Evolutionary conservation across 2,329 filamentous ascomycete genomes (phyloP).

Genomic region (Chrysoporthe cubensis): DNA sequence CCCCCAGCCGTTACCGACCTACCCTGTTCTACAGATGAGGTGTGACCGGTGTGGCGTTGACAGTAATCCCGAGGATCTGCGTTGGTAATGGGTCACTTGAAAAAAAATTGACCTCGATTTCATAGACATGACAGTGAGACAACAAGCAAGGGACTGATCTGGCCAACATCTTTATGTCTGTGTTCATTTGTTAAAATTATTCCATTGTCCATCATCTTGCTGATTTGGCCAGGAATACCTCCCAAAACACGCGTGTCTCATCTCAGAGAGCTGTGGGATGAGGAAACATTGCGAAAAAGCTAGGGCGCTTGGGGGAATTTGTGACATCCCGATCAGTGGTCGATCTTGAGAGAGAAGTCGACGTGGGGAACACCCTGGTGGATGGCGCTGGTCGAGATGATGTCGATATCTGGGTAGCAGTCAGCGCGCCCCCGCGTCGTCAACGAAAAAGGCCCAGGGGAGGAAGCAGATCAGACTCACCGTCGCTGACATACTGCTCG

Average conservation of each 20-base stretch:
- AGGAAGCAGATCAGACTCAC: conserved; percentile 47
- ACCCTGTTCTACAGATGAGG: too few relatives aligned
- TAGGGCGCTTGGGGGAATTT: neutral
- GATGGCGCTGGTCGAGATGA: conserved; percentile 94
- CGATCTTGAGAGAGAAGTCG: conserved; percentile 94
- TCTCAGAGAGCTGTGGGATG: neutral
- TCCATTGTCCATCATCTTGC: neutral
- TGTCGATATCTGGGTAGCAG: conserved; percentile 73
- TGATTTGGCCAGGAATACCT: too few relatives aligned
- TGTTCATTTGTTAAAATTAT: neutral
- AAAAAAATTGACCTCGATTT: too few relatives aligned
- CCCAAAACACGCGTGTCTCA: neutral
- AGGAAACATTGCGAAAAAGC: too few relatives aligned
- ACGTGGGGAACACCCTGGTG: conserved; percentile 94
- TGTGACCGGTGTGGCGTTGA: too few relatives aligned
- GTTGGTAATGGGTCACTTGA: too few relatives aligned
- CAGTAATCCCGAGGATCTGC: too few relatives aligned
- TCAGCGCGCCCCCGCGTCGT: conserved; percentile 27
- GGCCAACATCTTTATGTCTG: neutral
- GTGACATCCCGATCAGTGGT: conserved; percentile 39
- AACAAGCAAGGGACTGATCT: neutral
- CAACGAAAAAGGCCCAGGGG: neutral
- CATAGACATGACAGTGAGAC: neutral
- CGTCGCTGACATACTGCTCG: conserved; percentile 74
- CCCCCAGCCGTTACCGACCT: neutral